A percentile compares a stretch with the other conserved stretches of the same genome.
These are phyloP conservation scores for Phytophthora capsici DNA, from an alignment of 352 stramenopile genomes.

Conservation along the genomic window DNA sequence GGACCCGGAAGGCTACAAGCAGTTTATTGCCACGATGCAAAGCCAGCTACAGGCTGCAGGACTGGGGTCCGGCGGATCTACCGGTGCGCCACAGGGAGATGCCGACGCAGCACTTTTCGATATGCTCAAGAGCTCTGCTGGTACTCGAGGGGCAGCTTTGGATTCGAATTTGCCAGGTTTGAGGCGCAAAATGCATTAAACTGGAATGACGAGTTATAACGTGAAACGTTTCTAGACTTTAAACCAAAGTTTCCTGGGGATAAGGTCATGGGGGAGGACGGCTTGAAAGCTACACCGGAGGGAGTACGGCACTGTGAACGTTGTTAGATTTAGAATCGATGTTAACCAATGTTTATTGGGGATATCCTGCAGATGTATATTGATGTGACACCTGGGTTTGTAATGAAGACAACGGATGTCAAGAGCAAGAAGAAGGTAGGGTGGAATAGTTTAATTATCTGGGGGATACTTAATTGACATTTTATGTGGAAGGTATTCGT, in stretches of 20 bases:
- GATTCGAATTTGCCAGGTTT: slow-evolving; percentile 27
- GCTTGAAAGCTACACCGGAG: slow-evolving; percentile 60
- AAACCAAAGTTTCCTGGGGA: slow-evolving; percentile 71
- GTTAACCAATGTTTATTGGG: not conserved
- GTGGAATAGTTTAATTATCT: not conserved
- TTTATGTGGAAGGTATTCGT: slow-evolving; percentile 66
- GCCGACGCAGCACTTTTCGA: slow-evolving; percentile 54
- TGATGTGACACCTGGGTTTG: slow-evolving; percentile 77
- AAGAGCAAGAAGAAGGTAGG: slow-evolving; percentile 69
- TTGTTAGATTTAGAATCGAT: not conserved
- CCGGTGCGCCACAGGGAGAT: slow-evolving; percentile 21
- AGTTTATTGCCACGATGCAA: slow-evolving; percentile 73
- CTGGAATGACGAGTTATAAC: slow-evolving; percentile 4
- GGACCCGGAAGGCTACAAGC: slow-evolving; percentile 69
- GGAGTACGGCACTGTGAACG: slow-evolving; percentile 42
- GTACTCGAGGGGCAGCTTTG: slow-evolving; percentile 5
- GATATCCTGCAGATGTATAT: slow-evolving; percentile 60
- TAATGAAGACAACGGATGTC: slow-evolving; percentile 76
- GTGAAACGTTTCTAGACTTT: slow-evolving; percentile 40
- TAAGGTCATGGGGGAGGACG: slow-evolving; percentile 72
- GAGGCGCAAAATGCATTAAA: not conserved
- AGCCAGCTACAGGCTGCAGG: slow-evolving; percentile 52
- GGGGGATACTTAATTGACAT: not conserved
- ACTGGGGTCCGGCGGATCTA: not conserved
- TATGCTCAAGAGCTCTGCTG: slow-evolving; percentile 49